Base-by-base conservation (phyloP, 495 filamentous ascomycete species). In the Lasiosphaeris hirsuta region DNA sequence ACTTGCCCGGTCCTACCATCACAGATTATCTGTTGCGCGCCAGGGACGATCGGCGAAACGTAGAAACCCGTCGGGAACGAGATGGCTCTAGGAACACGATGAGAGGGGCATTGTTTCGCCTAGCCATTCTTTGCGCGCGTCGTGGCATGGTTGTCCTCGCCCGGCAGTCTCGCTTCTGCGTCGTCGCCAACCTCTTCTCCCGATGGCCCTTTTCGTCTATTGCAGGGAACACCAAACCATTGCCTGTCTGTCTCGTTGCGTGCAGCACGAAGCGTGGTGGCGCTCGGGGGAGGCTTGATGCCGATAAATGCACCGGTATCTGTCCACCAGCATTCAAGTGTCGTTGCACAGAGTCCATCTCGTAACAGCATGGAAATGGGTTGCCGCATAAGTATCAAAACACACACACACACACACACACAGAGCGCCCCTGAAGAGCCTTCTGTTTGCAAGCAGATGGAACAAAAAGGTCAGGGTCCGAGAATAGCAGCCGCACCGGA, bases 1-100 rank as follows among this genome's bases (percentile, higher is more conserved):
- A 55, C 35, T 55, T 55, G 53, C 53, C 53, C 53, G 53, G 53
- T 55, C 53, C 41, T 55, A 55, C 53, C 38, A 23, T 34, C 14
- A 30, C 13, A 54, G 19, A 44, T 41, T 19, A 46, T 55, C 15
- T 55, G 41, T 18, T 17, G 35, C 42, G 23, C 53, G 53, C 35
- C 53, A 18, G 41, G 33, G 42, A 9, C 42, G 33, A 45, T 23
- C 34, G 33, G 51, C 41, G 34, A 42, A 14, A 54, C 11, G 51
- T 54, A 10, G 40, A 54, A 19, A 55, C 53, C 53, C 42, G 52
- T 46, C 41, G 41, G 53, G 53, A 47, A 37, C 41, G 15, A 51
- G 36, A 15, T 39, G 33, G 17, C 14, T 34, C 10, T 34, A 23
- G 33, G 36, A 36, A 51, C 34, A 51, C 33, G 38, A 41, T 41